A percentile compares a stretch with the other conserved stretches of the same genome.
Conservation (phyloP, 2,329 filamentous ascomycete species). For the Aspergillus sergii region DNA sequence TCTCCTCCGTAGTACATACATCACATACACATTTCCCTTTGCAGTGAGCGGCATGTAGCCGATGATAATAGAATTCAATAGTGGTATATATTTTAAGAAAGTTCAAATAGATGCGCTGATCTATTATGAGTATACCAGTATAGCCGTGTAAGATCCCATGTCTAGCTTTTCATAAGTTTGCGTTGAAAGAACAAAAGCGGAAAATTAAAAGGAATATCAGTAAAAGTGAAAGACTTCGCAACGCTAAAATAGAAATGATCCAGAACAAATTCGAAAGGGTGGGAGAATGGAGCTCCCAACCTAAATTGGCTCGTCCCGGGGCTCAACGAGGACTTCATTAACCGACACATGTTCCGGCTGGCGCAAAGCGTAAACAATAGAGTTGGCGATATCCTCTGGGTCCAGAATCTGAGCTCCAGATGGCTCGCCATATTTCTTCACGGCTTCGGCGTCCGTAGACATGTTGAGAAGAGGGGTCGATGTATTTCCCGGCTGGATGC, state of each 20-base stretch:
- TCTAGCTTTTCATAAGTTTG: not conserved
- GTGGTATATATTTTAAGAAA: not conserved
- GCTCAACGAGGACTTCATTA: conserved; percentile 80
- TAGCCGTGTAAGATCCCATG: not conserved
- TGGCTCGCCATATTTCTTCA: conserved; percentile 78
- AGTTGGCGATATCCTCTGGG: conserved; percentile 69
- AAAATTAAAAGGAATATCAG: not conserved
- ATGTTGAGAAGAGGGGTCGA: conserved; percentile 72
- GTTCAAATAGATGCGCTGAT: not conserved
- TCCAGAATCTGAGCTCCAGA: conserved; percentile 75
- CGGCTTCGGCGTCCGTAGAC: conserved; percentile 73
- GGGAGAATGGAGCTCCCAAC: not conserved
- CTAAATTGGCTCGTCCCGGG: conserved; percentile 72
- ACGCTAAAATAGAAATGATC: not conserved
- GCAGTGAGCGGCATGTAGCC: too few species aligned
- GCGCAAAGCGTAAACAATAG: conserved; percentile 73
- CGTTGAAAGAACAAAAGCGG: not conserved
- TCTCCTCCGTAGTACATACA: too few species aligned
- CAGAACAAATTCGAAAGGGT: not conserved
- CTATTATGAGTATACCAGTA: not conserved
- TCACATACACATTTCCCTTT: too few species aligned
- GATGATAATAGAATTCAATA: not conserved
- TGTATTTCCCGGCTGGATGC: conserved; percentile 76
- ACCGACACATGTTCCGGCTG: conserved; percentile 77
- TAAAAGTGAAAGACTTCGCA: not conserved